Base-by-base conservation (phyloP, 2,329 filamentous ascomycete species). In the Tympanopsis confertula region DNA sequence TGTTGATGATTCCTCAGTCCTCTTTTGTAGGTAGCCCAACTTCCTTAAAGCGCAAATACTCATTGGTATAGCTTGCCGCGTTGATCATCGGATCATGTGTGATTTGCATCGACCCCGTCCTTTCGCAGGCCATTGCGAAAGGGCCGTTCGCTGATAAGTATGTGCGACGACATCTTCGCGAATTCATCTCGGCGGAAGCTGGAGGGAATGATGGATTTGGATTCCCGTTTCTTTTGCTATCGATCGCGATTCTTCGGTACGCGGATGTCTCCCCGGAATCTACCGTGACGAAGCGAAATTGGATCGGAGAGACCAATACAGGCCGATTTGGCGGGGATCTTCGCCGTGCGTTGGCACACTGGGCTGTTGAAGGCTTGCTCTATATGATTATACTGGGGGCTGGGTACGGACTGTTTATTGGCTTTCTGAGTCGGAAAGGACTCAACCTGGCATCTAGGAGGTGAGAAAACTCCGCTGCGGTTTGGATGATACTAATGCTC, bases 201-300 rank as follows among this genome's bases (percentile, higher is more conserved):
- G 75, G 74, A 5, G 66, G 68, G 3, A 78, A 78, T 43, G 74
- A 79, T 43, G 74, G 74, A 0, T 74, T 79, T 29, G 74, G 69
- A 0, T 78, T 77, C 35, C 74, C 74, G 0, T 78, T 78, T 38
- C 58, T 79, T 4, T 66, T 77, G 57, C 59, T 78, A 2, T 71
- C 72, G 0, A 64, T 68, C 1, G 71, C 71, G 29, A 59, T 78
- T 5, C 65, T 78, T 38, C 67, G 71, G 1, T 67, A 76, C 41
- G 67, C 68, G 7, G 61, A 69, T 14, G 47, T 53, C 35, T 2
- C 50, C 53, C 50, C 3, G 49, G 46, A 47, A 38, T 45, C 42
- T 5, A 39, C 49, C 13, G 42, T 48, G n/a, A n/a, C 3, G 45
- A 50, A 15, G 38, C 45, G 4, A 38, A 45, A n/a, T 42, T 46